Evolutionary conservation across 2,329 filamentous ascomycete genomes (phyloP).

Genomic region (Alternaria burnsii): DNA sequence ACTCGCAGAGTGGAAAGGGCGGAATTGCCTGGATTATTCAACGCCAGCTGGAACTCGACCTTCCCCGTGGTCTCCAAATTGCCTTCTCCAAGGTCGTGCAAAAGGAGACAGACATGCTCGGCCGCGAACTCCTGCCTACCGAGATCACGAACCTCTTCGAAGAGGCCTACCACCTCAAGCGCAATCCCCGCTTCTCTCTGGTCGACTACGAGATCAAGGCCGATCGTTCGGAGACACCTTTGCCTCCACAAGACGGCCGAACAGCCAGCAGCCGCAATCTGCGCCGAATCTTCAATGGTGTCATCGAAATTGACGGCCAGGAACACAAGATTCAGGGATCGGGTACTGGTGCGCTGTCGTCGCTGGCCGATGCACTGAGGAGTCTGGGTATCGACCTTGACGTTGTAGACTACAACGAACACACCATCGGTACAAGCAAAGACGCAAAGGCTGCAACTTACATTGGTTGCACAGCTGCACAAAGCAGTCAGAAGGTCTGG

Average conservation of each 20-base stretch:
- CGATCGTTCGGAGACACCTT: slow-evolving; percentile 80
- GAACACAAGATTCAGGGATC: slow-evolving; percentile 82
- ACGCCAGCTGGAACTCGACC: slow-evolving; percentile 85
- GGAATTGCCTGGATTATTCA: slow-evolving; percentile 95
- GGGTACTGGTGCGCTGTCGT: slow-evolving; percentile 91
- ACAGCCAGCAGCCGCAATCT: slow-evolving; percentile 80
- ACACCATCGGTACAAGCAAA: slow-evolving; percentile 82
- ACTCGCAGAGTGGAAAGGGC: slow-evolving; percentile 94
- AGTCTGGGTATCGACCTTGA: slow-evolving; percentile 85
- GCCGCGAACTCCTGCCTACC: slow-evolving; percentile 80
- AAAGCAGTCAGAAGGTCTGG: slow-evolving; percentile 78
- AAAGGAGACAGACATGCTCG: slow-evolving; percentile 77
- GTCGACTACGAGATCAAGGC: slow-evolving; percentile 91
- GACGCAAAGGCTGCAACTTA: slow-evolving; percentile 94
- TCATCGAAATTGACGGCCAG: slow-evolving; percentile 80
- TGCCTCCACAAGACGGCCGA: slow-evolving; percentile 72
- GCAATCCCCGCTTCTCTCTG: slow-evolving; percentile 84
- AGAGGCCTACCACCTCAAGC: slow-evolving; percentile 82
- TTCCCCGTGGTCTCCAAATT: slow-evolving; percentile 90
- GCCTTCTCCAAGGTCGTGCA: slow-evolving; percentile 92
- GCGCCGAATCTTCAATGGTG: slow-evolving; percentile 82
- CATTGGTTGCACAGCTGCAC: slow-evolving; percentile 81
- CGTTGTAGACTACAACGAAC: slow-evolving; percentile 94
- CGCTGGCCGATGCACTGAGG: slow-evolving; percentile 81
- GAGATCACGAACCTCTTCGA: slow-evolving; percentile 93